A percentile compares a stretch with the other conserved stretches of the same genome.
phyloP scores from a whole-genome alignment of 1,284 basidiomycete species.

The Moniliophthora roreri region DNA sequence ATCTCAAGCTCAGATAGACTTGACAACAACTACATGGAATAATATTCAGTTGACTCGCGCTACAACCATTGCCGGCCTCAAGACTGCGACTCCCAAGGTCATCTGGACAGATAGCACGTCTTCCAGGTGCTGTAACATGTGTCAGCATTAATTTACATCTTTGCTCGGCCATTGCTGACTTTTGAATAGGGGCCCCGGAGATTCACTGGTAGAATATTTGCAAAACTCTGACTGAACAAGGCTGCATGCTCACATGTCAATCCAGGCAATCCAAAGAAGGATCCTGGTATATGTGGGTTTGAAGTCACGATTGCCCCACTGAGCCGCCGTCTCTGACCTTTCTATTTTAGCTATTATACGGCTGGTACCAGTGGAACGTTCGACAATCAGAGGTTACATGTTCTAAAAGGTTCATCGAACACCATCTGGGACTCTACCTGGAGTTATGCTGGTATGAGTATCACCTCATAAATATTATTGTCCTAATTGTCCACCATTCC shows the following conservation, averaged over 20 bases:
- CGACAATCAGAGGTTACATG: slow-evolving; percentile 34
- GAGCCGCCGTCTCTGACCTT: neutral
- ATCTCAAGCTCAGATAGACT: slow-evolving; percentile 17
- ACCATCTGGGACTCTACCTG: slow-evolving; percentile 35
- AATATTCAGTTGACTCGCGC: slow-evolving; percentile 38
- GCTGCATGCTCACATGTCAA: neutral
- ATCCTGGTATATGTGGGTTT: slow-evolving; percentile 34
- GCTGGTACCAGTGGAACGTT: slow-evolving; percentile 33
- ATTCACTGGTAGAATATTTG: slow-evolving; percentile 29
- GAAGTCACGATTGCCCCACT: neutral
- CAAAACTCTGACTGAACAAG: neutral
- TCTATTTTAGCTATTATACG: slow-evolving; percentile 30
- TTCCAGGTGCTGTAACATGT: slow-evolving; percentile 38
- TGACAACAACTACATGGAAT: slow-evolving; percentile 39
- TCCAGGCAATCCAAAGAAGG: slow-evolving; percentile 23
- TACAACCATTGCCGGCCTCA: slow-evolving; percentile 35
- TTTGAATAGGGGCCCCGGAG: slow-evolving; percentile 30
- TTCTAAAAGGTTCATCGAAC: slow-evolving; percentile 32
- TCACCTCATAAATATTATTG: slow-evolving; percentile 2
- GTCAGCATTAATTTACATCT: slow-evolving; percentile 18
- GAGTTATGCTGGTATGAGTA: slow-evolving; percentile 28
- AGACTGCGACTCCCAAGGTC: slow-evolving; percentile 34
- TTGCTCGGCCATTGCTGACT: neutral
- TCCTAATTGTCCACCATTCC: neutral
- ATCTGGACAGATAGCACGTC: slow-evolving; percentile 36